Percentiles rank a stretch among this genome's conserved stretches.
phyloP scores from a whole-genome alignment of 805 yeast species.

The Candida schatavii region DNA sequence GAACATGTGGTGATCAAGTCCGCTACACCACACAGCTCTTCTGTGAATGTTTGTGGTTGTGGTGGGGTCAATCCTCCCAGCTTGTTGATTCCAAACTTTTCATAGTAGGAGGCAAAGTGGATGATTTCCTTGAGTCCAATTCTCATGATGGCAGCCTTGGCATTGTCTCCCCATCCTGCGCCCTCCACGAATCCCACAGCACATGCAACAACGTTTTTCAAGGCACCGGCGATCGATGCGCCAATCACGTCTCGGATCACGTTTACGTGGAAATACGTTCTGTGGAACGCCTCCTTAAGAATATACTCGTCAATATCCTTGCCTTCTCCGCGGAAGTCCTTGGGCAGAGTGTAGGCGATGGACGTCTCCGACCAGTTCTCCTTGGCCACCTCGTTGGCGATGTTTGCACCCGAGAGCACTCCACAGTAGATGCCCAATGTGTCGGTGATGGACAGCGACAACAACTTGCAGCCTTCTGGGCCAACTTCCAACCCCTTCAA shows the following conservation, averaged over 20 bases:
- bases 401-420: slow-evolving; percentile 47
- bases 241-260: slow-evolving; percentile 46
- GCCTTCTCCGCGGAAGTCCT: slow-evolving; percentile 40
- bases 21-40: slow-evolving; percentile 47
- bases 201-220: slow-evolving; percentile 45
- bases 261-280: slow-evolving; percentile 45
- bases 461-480: slow-evolving; percentile 42
- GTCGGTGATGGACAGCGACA: slow-evolving; percentile 43
- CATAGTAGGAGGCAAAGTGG: slow-evolving; percentile 36
- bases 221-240: slow-evolving; percentile 46
- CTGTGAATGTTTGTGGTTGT: slow-evolving; percentile 37
- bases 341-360: slow-evolving; percentile 39
- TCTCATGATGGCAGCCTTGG: slow-evolving; percentile 48
- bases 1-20: slow-evolving; percentile 47
- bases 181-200: slow-evolving; percentile 49
- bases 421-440: slow-evolving; percentile 43
- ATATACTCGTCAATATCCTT: slow-evolving; percentile 38
- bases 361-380: slow-evolving; percentile 48
- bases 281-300: slow-evolving; percentile 43
- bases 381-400: slow-evolving; percentile 46
- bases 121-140: slow-evolving; percentile 43
- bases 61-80: slow-evolving; percentile 34
- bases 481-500: slow-evolving; percentile 45
- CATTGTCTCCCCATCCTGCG: slow-evolving; percentile 49
- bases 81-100: slow-evolving; percentile 67